Evolutionary conservation across 164 flowering plant genomes (phyloP), one percentile per base, ranked within the genome.

Genomic region (Protea cynaroides): DNA sequence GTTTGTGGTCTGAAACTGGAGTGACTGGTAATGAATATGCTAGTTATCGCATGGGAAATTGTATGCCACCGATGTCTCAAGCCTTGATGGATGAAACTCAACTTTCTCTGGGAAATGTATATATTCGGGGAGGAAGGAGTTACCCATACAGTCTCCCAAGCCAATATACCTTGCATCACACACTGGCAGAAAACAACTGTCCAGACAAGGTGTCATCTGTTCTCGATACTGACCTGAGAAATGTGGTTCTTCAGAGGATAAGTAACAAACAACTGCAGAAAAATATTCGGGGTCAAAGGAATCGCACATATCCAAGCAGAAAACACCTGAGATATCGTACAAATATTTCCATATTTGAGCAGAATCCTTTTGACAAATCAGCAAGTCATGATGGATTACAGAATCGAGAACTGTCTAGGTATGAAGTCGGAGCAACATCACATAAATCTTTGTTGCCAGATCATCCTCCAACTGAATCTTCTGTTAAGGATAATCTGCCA

Each of bases 81-180:
- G 14, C 65, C 58, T 25, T 46, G 17, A 64, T n/a, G 9, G 69
- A 78, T 43, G 83, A 76, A 56, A 73, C 79, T 37, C 73, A 57
- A 61, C 82, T 79, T 62, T 74, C 84, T 21, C 75, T 79, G 13
- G 83, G 83, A 59, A 79, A 76, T 53, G 66, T 72, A 34, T 75
- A 75, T 56, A 61, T 60, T 61, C 71, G 57, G 37, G 64, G 62
- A 59, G 75, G 62, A 17, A 63, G 70, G 40, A 56, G 56, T 12
- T 25, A 64, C 22, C 46, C 64, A 19, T 61, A 58, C 24, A 56
- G 63, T 58, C 24, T 61, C 59, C 47, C 64, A 40, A 56, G 50
- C 54, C 50, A 54, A n/a, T 4, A n/a, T 38, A 25, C 55, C 12
- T n/a, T 59, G 44, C 43, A 15, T 40, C 55, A 58, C 50, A 62